Evolutionary conservation across 768 basidiomycete genomes (phyloP).

Genomic region (Lentinula sp.): DNA sequence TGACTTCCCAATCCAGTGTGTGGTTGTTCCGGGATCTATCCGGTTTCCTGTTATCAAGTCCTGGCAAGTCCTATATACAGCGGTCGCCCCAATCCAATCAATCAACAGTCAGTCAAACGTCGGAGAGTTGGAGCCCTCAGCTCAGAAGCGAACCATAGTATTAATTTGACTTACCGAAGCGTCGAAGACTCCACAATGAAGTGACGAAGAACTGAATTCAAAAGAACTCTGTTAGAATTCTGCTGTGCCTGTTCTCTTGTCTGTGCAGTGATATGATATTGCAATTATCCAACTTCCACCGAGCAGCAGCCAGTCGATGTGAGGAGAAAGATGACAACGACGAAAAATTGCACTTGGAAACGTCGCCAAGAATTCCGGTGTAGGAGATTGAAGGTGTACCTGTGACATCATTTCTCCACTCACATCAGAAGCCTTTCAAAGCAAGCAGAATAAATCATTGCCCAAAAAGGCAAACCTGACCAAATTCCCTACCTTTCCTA

Average conservation of each 20-base stretch:
- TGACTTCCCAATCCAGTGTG: not conserved
- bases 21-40: not conserved
- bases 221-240: too few relatives aligned
- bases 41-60: not conserved
- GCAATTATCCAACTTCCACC: too few relatives aligned
- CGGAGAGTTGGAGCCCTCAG: not conserved
- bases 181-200: not conserved
- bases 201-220: too few relatives aligned
- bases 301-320: too few relatives aligned
- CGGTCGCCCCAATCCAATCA: not conserved
- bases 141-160: not conserved
- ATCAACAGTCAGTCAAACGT: not conserved
- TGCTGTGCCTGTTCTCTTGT: too few relatives aligned
- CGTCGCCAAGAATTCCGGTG: not conserved
- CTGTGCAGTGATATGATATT: too few relatives aligned
- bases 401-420: not conserved
- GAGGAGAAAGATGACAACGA: not conserved
- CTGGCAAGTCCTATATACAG: not conserved
- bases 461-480: too few relatives aligned
- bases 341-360: not conserved
- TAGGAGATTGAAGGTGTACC: not conserved
- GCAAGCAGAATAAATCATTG: too few relatives aligned
- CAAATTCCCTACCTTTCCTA: too few relatives aligned
- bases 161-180: not conserved
- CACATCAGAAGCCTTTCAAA: too few relatives aligned